phyloP scores from a whole-genome alignment of 768 basidiomycete species.

The Auricularia sp. region DNA sequence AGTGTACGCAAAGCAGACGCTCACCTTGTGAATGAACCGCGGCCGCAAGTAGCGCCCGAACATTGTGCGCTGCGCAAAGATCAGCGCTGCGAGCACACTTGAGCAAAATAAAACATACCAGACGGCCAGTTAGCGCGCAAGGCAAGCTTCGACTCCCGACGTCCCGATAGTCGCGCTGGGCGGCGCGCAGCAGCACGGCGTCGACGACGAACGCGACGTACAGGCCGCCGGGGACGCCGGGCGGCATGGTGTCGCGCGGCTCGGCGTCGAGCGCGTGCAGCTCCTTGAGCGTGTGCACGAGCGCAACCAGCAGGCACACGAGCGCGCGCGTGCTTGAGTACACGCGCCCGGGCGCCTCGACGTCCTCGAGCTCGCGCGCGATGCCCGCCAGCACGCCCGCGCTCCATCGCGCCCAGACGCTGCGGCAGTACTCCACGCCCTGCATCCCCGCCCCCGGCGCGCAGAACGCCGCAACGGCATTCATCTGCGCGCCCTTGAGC shows the following conservation, averaged over 20 bases:
- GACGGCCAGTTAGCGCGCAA: no score
- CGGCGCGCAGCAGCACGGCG: conserved; percentile 49
- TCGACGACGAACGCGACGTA: conserved; percentile 84
- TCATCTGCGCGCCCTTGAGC: conserved; percentile 77
- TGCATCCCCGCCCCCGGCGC: conserved; percentile 62
- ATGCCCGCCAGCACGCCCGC: conserved; percentile 77
- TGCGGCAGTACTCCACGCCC: conserved; percentile 72
- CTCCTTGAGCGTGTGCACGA: conserved; percentile 75
- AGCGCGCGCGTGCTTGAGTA: conserved; percentile 90
- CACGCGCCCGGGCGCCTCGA: conserved; percentile 65
- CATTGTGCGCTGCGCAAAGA: no score
- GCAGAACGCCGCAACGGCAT: conserved; percentile 70
- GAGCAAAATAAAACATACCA: no score
- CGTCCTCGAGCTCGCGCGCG: conserved; percentile 78
- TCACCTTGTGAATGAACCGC: no score
- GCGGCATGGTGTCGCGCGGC: conserved; percentile 64
- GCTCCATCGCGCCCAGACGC: conserved; percentile 77
- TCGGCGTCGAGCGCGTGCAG: conserved; percentile 51
- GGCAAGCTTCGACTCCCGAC: no score
- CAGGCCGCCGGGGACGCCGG: conserved; percentile 37
- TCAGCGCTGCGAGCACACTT: no score
- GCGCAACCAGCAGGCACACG: conserved; percentile 66
- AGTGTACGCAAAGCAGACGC: no score
- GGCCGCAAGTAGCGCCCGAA: no score
- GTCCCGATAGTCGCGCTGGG: no score